These are phyloP conservation scores for Diversispora epigaea DNA, from an alignment of 192 early-diverging fungal species.

Conservation along the genomic window DNA sequence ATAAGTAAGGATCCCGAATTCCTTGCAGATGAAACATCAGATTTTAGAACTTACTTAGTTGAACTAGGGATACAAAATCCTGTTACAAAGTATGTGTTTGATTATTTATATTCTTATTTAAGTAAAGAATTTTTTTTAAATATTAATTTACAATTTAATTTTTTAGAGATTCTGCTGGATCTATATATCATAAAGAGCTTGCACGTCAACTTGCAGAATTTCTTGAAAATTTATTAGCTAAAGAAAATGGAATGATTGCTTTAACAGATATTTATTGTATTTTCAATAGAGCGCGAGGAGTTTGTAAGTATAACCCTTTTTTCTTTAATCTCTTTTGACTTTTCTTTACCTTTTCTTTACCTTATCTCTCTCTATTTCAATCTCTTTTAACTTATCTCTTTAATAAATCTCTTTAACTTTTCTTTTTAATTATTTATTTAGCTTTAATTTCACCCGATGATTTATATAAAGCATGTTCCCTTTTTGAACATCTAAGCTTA, in stretches of 20 bases:
- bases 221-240: constrained; percentile 63
- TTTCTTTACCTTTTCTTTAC: no score
- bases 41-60: constrained; percentile 70
- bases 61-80: constrained; percentile 89
- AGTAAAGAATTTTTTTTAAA: background rate
- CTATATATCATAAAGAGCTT: constrained; percentile 83
- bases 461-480: constrained; percentile 72
- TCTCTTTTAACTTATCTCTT: background rate
- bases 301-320: constrained; percentile 50
- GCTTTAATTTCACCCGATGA: constrained; percentile 94
- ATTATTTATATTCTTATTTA: background rate
- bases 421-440: constrained; percentile 12
- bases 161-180: constrained; percentile 77
- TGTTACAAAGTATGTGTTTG: constrained; percentile 71
- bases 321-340: background rate
- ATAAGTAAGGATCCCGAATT: constrained; percentile 45
- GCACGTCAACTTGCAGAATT: constrained; percentile 85
- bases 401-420: background rate
- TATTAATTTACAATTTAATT: background rate
- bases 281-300: constrained; percentile 92
- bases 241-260: constrained; percentile 72
- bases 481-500: constrained; percentile 67
- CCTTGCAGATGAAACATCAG: constrained; percentile 46
- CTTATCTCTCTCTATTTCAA: background rate
- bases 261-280: constrained; percentile 91